Evolutionary conservation across 139 green algal genomes (phyloP).

Genomic region (Gonium pectorale): DNA sequence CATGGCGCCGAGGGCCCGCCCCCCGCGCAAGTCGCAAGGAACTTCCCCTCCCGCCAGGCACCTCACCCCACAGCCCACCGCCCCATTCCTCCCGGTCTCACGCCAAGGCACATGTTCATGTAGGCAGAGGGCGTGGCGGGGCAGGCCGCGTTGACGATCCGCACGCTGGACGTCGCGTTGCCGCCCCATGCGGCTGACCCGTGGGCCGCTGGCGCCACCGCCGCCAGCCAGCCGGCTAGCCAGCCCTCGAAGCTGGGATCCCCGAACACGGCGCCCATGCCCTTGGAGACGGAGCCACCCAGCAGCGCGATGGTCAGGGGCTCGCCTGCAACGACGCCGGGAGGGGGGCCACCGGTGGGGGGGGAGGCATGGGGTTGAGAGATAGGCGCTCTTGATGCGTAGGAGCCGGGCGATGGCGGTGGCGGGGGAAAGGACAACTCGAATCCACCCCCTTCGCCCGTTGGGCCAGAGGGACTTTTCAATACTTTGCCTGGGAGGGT

Average conservation of each 20-base stretch:
- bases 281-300: slow-evolving; percentile 20
- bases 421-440: no score
- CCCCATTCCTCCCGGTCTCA: neutral
- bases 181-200: neutral
- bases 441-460: no score
- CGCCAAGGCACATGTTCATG: slow-evolving; percentile 33
- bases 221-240: neutral
- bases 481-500: no score
- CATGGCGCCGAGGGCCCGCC: no score
- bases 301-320: neutral
- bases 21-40: neutral
- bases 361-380: no score
- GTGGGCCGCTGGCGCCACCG: neutral
- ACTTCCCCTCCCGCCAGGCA: neutral
- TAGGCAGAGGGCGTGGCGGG: slow-evolving; percentile 7
- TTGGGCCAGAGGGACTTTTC: no score
- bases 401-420: no score
- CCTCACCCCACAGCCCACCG: neutral
- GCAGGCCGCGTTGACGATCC: slow-evolving; percentile 22
- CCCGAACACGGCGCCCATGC: neutral
- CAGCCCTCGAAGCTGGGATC: neutral
- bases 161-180: neutral
- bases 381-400: no score
- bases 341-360: neutral
- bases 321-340: slow-evolving; percentile 20